Conservation (phyloP, 1,139 yeast species). For the Yamadazyma dushanensis region DNA sequence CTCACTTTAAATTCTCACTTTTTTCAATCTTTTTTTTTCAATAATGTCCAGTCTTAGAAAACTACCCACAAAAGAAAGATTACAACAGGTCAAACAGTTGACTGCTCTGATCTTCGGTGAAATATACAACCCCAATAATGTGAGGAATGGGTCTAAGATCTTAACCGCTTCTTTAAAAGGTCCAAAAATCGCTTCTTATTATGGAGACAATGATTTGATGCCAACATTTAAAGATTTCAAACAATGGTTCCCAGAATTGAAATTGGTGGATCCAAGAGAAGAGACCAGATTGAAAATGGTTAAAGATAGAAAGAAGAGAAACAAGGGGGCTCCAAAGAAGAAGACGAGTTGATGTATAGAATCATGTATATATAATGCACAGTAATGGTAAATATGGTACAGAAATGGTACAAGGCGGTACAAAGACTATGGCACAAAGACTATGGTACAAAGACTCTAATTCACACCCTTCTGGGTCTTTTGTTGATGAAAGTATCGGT, state of each 20-base stretch:
- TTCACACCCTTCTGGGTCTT: slow-evolving; percentile 6
- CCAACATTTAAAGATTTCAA: slow-evolving; percentile 64
- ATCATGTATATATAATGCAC: slow-evolving; percentile 4
- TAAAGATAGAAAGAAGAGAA: slow-evolving; percentile 76
- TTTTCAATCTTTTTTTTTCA: slow-evolving; percentile 12
- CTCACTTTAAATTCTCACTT: slow-evolving; percentile 1
- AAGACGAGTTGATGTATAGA: slow-evolving; percentile 25
- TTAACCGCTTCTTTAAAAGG: slow-evolving; percentile 76
- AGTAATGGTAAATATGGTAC: neutral
- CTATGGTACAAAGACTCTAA: too few species aligned
- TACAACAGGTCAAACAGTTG: slow-evolving; percentile 29
- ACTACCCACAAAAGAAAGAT: slow-evolving; percentile 29
- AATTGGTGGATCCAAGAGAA: slow-evolving; percentile 72
- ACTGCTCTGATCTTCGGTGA: slow-evolving; percentile 35
- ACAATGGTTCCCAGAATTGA: slow-evolving; percentile 56
- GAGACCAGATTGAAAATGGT: slow-evolving; percentile 66
- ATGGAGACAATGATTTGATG: slow-evolving; percentile 67
- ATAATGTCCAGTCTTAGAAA: slow-evolving; percentile 16
- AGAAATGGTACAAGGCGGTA: neutral
- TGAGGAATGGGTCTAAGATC: slow-evolving; percentile 77
- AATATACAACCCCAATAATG: slow-evolving; percentile 59
- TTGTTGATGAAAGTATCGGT: slow-evolving; percentile 18
- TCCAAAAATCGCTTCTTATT: slow-evolving; percentile 67
- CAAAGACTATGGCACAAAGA: too few species aligned
- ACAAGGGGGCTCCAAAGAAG: slow-evolving; percentile 91